Evolutionary conservation across 768 basidiomycete species (phyloP).

Genomic region (Podaxis sp.): DNA sequence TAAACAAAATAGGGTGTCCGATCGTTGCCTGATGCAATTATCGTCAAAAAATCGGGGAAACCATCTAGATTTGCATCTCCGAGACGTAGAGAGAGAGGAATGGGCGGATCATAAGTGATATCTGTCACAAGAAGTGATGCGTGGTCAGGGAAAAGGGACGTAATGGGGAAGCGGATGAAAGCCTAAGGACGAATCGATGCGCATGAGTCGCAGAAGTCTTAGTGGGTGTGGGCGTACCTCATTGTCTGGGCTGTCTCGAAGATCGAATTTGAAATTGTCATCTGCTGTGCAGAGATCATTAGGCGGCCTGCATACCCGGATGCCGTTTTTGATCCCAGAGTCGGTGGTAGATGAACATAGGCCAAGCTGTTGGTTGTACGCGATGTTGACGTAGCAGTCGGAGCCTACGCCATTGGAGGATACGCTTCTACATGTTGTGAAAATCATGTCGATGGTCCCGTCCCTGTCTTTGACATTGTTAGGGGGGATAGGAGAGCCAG

Average conservation of each 20-base stretch:
- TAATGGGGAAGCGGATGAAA: constrained; percentile 66
- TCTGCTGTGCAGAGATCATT: constrained; percentile 84
- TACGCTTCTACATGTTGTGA: constrained; percentile 76
- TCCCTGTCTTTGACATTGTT: constrained; percentile 68
- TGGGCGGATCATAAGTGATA: constrained; percentile 56
- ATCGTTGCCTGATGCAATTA: constrained; percentile 42
- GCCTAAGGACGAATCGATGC: constrained; percentile 37
- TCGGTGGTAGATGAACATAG: constrained; percentile 67
- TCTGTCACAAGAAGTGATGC: constrained; percentile 71
- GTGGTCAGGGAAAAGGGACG: constrained; percentile 51
- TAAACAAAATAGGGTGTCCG: constrained; percentile 61
- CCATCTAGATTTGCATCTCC: constrained; percentile 95
- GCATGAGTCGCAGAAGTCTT: too few species aligned
- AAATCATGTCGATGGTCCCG: constrained; percentile 94
- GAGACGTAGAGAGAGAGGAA: constrained; percentile 77
- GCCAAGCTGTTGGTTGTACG: constrained; percentile 87
- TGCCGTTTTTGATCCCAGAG: constrained; percentile 47
- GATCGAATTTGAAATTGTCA: constrained; percentile 74
- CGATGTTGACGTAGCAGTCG: constrained; percentile 85
- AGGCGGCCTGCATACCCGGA: constrained; percentile 68
- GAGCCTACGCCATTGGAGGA: constrained; percentile 67
- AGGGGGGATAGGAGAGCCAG: neutral
- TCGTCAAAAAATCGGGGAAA: constrained; percentile 82
- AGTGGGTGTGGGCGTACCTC: constrained; percentile 37
- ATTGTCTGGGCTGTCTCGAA: constrained; percentile 50